These are phyloP conservation scores for Pulicaria dysenterica DNA, from an alignment of 129 eudicot genomes.

Conservation along the genomic window DNA sequence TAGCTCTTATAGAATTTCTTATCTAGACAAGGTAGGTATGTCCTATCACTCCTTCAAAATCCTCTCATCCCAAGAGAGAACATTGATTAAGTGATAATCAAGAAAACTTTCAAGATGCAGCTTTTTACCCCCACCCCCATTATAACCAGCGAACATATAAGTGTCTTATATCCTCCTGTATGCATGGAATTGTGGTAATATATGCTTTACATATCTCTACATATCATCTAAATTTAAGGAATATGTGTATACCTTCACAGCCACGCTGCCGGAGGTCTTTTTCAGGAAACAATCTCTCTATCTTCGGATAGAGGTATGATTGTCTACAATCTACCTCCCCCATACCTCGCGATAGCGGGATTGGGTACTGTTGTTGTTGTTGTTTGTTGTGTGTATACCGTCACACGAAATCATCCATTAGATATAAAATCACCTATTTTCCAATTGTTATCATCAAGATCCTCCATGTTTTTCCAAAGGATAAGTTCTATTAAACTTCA, in stretches of 20 bases:
- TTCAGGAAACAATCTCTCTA: too few relatives aligned
- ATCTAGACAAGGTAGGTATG: background rate
- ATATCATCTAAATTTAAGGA: too few relatives aligned
- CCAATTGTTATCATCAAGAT: too few relatives aligned
- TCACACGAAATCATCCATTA: too few relatives aligned
- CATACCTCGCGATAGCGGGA: too few relatives aligned
- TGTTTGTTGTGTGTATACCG: too few relatives aligned
- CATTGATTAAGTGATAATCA: background rate
- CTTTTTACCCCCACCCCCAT: constrained; percentile 7
- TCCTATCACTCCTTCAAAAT: background rate
- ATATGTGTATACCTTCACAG: too few relatives aligned
- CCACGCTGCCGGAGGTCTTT: too few relatives aligned
- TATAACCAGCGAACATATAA: constrained; percentile 5
- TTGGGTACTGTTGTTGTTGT: too few relatives aligned
- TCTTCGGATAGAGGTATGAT: too few relatives aligned
- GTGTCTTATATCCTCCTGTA: background rate
- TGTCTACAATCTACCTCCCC: too few relatives aligned
- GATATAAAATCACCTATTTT: background rate
- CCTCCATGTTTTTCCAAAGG: background rate
- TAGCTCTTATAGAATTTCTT: background rate
- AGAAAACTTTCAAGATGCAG: background rate
- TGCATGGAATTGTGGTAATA: background rate
- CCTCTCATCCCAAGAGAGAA: background rate
- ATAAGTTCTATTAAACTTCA: background rate
- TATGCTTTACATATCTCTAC: too few relatives aligned